Evolutionary conservation across 2,329 filamentous ascomycete species (phyloP).

Genomic region (Aspergillus pseudoterreus): DNA sequence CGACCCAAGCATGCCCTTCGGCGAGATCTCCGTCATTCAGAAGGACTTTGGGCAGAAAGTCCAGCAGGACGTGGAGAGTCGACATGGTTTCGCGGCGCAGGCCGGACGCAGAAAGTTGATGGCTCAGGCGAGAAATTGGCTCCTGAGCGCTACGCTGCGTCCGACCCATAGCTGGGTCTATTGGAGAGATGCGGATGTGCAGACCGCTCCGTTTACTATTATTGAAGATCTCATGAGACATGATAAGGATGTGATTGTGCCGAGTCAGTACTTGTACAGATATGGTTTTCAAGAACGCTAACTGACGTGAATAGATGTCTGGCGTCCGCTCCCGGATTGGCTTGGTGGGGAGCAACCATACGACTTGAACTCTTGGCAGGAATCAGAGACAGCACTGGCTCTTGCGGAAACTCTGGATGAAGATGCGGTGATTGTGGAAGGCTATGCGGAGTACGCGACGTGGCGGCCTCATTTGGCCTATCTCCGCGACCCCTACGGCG

Average conservation of each 20-base stretch:
- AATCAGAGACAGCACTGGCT: constrained; percentile 92
- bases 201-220: constrained; percentile 95
- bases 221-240: constrained; percentile 97
- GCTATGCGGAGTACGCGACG: constrained; percentile 97
- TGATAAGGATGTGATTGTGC: constrained; percentile 97
- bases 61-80: constrained; percentile 94
- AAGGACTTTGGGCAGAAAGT: constrained; percentile 99
- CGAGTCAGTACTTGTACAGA: constrained; percentile 63
- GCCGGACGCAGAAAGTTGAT: constrained; percentile 91
- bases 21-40: constrained; percentile 95
- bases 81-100: constrained; percentile 95
- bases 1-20: constrained; percentile 78
- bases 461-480: constrained; percentile 98
- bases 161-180: constrained; percentile 99
- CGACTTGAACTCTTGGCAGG: constrained; percentile 98
- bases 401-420: constrained; percentile 94
- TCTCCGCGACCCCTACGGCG: constrained; percentile 90
- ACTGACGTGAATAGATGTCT: constrained; percentile 66
- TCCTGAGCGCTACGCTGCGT: constrained; percentile 85
- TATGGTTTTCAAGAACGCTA: too few relatives aligned
- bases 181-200: constrained; percentile 97
- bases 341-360: constrained; percentile 97
- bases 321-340: constrained; percentile 98
- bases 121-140: constrained; percentile 96
- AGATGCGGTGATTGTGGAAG: constrained; percentile 97